Conservation (phyloP, 2,329 filamentous ascomycete species). For the Aspergillus thermomutatus region DNA sequence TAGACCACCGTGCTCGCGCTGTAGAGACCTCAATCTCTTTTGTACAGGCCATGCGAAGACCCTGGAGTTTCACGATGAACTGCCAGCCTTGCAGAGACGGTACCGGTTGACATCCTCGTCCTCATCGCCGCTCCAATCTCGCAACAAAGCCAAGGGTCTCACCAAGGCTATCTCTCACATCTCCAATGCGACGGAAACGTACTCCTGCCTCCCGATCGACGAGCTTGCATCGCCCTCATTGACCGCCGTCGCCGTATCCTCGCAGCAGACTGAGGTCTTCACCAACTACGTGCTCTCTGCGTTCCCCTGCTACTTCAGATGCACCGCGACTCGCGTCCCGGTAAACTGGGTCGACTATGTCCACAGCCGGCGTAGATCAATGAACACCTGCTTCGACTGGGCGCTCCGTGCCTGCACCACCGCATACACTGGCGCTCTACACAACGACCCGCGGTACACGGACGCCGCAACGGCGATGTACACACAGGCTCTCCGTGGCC, state of each 20-base stretch:
- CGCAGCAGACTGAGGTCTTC: conserved; percentile 26
- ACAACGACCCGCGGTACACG: conserved; percentile 21
- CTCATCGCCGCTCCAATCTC: background rate
- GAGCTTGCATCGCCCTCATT: conserved; percentile 25
- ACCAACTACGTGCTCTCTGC: conserved; percentile 26
- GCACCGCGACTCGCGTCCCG: conserved; percentile 24
- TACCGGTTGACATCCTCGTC: conserved; percentile 15
- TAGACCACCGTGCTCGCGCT: conserved; percentile 29
- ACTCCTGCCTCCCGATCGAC: conserved; percentile 15
- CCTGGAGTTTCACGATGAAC: conserved; percentile 32
- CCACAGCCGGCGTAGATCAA: conserved; percentile 11
- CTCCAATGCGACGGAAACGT: background rate
- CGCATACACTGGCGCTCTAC: conserved; percentile 16
- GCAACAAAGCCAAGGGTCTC: background rate
- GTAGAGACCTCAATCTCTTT: conserved; percentile 23
- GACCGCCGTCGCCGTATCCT: conserved; percentile 21
- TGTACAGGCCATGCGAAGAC: conserved; percentile 24
- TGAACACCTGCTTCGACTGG: conserved; percentile 21
- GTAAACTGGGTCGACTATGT: conserved; percentile 30
- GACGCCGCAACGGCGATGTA: conserved; percentile 27
- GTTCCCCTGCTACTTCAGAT: conserved; percentile 28
- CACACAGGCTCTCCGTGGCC: conserved; percentile 25
- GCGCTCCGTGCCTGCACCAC: conserved; percentile 18
- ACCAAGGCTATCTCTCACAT: background rate
- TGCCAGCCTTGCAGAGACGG: conserved; percentile 23